Evolutionary conservation across 495 filamentous ascomycete species (phyloP).

Genomic region (Podospora pseudocomata): DNA sequence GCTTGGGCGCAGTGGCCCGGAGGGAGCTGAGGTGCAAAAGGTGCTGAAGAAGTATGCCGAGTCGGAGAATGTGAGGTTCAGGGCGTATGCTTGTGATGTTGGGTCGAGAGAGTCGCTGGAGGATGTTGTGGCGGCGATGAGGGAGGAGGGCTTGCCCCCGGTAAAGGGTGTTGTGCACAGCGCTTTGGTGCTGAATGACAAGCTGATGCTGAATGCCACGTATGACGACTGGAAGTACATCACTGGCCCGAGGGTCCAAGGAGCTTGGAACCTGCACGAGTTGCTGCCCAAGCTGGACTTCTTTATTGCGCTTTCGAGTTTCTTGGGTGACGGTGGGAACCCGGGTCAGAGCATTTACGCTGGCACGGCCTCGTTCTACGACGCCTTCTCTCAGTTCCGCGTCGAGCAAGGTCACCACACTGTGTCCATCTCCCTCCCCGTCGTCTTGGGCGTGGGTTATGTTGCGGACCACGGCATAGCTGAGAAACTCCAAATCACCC

Average conservation of each 20-base stretch:
- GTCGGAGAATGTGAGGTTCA: neutral
- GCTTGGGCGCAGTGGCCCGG: neutral
- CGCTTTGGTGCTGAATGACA: neutral
- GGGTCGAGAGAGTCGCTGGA: neutral
- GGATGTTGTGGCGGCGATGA: neutral
- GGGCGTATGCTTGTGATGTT: neutral
- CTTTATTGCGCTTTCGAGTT: neutral
- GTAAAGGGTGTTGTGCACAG: slow-evolving; percentile 4
- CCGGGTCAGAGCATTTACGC: neutral
- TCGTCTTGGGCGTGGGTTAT: slow-evolving; percentile 1
- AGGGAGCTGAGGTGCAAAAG: neutral
- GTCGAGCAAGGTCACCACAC: neutral
- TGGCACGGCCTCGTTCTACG: neutral
- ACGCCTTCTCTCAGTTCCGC: neutral
- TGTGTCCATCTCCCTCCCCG: slow-evolving; percentile 1
- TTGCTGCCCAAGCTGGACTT: neutral
- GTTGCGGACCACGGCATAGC: neutral
- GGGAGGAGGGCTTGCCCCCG: neutral
- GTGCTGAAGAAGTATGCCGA: slow-evolving; percentile 1
- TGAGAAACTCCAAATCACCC: neutral
- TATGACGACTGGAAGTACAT: neutral
- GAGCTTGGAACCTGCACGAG: neutral
- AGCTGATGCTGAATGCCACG: neutral
- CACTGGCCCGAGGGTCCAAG: neutral
- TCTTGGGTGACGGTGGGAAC: neutral